Conservation (phyloP, 495 filamentous ascomycete species). For the Oleoguttula mirabilis region DNA sequence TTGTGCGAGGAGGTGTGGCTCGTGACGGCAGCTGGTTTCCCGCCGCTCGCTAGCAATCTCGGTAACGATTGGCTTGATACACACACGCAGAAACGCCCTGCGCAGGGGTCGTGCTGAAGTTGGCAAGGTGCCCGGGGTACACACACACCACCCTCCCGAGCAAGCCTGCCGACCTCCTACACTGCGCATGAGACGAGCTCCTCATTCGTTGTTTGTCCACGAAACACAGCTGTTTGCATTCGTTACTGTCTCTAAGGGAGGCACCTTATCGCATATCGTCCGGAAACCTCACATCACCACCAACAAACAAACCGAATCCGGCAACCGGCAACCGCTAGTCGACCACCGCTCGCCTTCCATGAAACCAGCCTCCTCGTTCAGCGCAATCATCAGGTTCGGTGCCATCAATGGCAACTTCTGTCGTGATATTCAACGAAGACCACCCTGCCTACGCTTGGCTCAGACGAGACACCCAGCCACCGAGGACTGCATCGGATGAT, state of each 20-base stretch:
- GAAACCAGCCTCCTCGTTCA: slow-evolving; percentile 13
- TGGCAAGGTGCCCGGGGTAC: background rate
- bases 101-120: slow-evolving; percentile 5
- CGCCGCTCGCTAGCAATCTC: slow-evolving; percentile 2
- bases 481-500: slow-evolving; percentile 28
- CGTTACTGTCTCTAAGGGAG: background rate
- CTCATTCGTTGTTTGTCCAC: background rate
- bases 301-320: background rate
- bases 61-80: slow-evolving; percentile 19
- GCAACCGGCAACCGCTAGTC: background rate
- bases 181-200: background rate
- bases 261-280: background rate
- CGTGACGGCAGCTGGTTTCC: slow-evolving; percentile 4
- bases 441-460: slow-evolving; percentile 20
- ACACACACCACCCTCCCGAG: background rate
- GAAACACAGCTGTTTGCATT: background rate
- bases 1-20: background rate
- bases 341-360: slow-evolving; percentile 15
- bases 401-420: slow-evolving; percentile 27
- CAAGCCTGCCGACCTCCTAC: background rate
- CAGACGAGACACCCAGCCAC: slow-evolving; percentile 25
- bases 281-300: background rate
- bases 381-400: slow-evolving; percentile 11
- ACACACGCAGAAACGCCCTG: slow-evolving; percentile 11
- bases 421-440: slow-evolving; percentile 22